phyloP scores from a whole-genome alignment of 1,284 basidiomycete genomes.

The Leccinum angustisporum region DNA sequence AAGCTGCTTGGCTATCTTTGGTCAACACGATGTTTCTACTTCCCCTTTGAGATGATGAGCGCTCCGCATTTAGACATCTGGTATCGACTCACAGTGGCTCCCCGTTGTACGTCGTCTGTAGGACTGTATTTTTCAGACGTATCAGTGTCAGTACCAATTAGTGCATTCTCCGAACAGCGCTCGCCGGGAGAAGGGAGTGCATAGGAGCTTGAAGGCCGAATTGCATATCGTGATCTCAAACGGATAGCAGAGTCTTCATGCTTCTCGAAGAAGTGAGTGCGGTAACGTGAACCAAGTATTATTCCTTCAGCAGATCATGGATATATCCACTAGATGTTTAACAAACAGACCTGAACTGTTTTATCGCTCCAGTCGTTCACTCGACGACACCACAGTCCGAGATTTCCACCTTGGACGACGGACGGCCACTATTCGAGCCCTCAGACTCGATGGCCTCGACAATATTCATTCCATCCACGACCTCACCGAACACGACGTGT shows the following conservation, averaged over 20 bases:
- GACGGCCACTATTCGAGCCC: conserved; percentile 56
- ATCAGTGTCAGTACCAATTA: too few relatives aligned
- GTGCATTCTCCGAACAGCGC: too few relatives aligned
- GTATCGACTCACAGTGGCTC: too few relatives aligned
- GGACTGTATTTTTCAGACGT: too few relatives aligned
- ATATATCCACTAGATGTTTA: not conserved
- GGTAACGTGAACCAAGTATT: not conserved
- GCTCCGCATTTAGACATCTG: not conserved
- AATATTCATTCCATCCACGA: conserved; percentile 77
- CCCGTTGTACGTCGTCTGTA: too few relatives aligned
- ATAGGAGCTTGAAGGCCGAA: too few relatives aligned
- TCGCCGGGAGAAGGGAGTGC: too few relatives aligned
- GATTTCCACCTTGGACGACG: conserved; percentile 59
- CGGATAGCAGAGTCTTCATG: not conserved
- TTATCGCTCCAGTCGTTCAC: conserved; percentile 10
- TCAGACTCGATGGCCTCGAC: conserved; percentile 73
- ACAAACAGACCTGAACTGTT: not conserved
- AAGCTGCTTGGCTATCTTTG: not conserved
- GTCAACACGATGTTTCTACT: not conserved
- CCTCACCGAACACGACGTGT: conserved; percentile 86
- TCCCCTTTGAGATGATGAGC: not conserved
- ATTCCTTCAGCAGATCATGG: conserved; percentile 8
- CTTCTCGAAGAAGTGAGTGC: not conserved
- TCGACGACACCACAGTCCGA: conserved; percentile 57
- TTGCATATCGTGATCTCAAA: not conserved